phyloP scores from a whole-genome alignment of 345 rosid species.

The Eucalyptus polybractea region DNA sequence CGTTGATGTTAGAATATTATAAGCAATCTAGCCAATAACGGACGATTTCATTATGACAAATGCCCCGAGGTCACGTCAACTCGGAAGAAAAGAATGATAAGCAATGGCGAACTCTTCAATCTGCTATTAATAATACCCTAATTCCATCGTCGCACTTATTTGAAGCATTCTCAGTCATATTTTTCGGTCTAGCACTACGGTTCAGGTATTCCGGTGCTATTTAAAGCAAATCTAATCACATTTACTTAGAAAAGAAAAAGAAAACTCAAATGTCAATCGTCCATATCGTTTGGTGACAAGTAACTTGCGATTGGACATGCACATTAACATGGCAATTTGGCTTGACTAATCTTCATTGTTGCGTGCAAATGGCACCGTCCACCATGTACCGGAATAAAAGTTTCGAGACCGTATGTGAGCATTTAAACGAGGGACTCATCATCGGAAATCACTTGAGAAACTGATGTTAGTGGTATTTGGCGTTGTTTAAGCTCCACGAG shows the following conservation, averaged over 20 bases:
- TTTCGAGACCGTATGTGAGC: background rate
- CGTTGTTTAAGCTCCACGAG: background rate
- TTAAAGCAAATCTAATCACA: background rate
- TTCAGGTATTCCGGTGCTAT: background rate
- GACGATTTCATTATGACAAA: background rate
- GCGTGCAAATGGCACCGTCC: background rate
- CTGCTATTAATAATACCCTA: background rate
- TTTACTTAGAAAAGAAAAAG: background rate
- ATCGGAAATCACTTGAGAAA: background rate
- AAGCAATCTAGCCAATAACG: background rate
- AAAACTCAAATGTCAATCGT: background rate
- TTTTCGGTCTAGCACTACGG: background rate
- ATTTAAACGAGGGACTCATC: background rate
- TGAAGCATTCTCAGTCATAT: background rate
- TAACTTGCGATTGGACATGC: background rate
- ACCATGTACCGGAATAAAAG: background rate
- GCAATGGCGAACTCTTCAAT: background rate
- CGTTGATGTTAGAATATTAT: background rate
- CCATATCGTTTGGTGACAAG: background rate
- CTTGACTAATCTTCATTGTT: background rate
- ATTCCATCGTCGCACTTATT: background rate
- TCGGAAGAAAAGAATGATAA: background rate
- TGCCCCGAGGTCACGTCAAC: background rate
- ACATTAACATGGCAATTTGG: too few relatives aligned
- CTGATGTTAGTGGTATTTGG: background rate